Evolutionary conservation across 495 filamentous ascomycete genomes (phyloP).

Genomic region (Cercophora sp.): DNA sequence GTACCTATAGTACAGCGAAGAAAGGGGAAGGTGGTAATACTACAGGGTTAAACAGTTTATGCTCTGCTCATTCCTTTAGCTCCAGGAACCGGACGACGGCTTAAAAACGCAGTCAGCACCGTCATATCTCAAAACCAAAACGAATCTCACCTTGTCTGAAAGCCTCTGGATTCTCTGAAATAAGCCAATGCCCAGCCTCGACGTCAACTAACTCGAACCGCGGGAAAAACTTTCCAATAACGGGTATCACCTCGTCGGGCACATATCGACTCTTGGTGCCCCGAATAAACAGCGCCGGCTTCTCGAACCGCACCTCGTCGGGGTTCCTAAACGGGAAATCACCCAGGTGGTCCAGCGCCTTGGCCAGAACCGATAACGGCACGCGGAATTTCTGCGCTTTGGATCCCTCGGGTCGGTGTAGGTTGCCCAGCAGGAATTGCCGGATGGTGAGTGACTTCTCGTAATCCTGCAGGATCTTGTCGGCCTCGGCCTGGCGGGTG

Average conservation of each 20-base stretch:
- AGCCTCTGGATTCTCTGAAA: slow-evolving; percentile 83
- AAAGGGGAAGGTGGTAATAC: not conserved
- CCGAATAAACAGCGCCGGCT: slow-evolving; percentile 76
- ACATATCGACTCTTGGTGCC: slow-evolving; percentile 84
- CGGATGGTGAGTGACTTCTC: slow-evolving; percentile 76
- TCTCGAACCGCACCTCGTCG: slow-evolving; percentile 58
- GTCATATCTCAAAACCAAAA: not conserved
- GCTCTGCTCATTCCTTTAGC: slow-evolving; percentile 49
- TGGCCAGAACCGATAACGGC: slow-evolving; percentile 38
- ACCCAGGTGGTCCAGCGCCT: slow-evolving; percentile 55
- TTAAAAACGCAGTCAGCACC: slow-evolving; percentile 30
- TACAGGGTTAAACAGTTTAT: no score
- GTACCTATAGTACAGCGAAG: not conserved
- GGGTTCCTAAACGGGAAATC: slow-evolving; percentile 81
- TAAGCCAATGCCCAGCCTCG: slow-evolving; percentile 90
- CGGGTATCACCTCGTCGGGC: slow-evolving; percentile 78
- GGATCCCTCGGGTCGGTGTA: slow-evolving; percentile 46
- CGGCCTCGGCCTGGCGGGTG: slow-evolving; percentile 69
- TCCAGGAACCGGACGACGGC: slow-evolving; percentile 62
- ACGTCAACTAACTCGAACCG: slow-evolving; percentile 74
- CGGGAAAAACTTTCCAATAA: slow-evolving; percentile 88
- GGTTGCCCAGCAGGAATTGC: slow-evolving; percentile 91
- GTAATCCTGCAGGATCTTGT: slow-evolving; percentile 71
- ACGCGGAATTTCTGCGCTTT: slow-evolving; percentile 40
- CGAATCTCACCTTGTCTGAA: slow-evolving; percentile 69